Evolutionary conservation across 2,329 filamentous ascomycete species (phyloP).

Genomic region (Beauveria asiatica): DNA sequence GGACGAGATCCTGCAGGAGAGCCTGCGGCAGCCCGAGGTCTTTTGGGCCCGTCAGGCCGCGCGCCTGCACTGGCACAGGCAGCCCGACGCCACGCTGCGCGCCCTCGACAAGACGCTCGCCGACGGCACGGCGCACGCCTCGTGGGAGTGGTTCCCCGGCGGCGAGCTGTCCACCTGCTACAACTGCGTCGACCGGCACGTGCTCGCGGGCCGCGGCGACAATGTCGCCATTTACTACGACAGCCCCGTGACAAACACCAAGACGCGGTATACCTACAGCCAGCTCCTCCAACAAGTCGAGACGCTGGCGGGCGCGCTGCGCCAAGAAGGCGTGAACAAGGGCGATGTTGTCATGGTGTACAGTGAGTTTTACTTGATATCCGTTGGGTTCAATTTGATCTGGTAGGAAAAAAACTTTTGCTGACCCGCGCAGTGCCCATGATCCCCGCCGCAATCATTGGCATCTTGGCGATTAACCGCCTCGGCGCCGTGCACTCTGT

Average conservation of each 20-base stretch:
- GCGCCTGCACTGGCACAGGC: constrained; percentile 72
- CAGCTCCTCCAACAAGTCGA: constrained; percentile 74
- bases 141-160: constrained; percentile 86
- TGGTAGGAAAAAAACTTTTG: no score
- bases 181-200: constrained; percentile 86
- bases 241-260: constrained; percentile 69
- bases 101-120: constrained; percentile 54
- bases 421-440: constrained; percentile 63
- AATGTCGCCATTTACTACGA: constrained; percentile 76
- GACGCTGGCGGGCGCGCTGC: constrained; percentile 69
- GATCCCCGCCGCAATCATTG: constrained; percentile 83
- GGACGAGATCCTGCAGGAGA: constrained; percentile 28
- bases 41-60: constrained; percentile 69
- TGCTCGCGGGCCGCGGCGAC: constrained; percentile 67
- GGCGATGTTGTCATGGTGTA: constrained; percentile 88
- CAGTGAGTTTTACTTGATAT: constrained; percentile 43
- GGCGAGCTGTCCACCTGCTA: constrained; percentile 87
- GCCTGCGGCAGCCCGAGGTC: constrained; percentile 41
- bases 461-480: constrained; percentile 71
- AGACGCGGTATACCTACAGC: constrained; percentile 65
- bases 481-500: constrained; percentile 84
- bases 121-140: constrained; percentile 53
- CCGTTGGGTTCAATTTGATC: no score
- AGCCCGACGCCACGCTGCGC: constrained; percentile 55
- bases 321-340: constrained; percentile 71